These are phyloP conservation scores for Spizellomyces punctatus DNA, from an alignment of 192 early-diverging fungal species.

Conservation along the genomic window DNA sequence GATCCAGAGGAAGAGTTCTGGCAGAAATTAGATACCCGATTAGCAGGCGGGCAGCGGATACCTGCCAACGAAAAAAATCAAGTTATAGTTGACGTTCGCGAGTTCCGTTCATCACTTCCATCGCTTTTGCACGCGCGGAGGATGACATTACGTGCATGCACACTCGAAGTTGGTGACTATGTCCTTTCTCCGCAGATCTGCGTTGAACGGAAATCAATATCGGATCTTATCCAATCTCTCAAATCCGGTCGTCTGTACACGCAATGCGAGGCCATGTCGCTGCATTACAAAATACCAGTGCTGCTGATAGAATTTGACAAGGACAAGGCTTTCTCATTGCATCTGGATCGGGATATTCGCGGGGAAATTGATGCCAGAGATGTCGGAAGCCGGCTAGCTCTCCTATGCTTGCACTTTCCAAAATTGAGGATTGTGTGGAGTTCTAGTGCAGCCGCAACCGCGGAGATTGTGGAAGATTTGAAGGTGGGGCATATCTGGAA, in stretches of 20 bases:
- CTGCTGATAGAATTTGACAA: constrained; percentile 93
- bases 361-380: constrained; percentile 28
- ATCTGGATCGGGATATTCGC: not conserved
- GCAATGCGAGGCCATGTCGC: constrained; percentile 87
- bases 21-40: constrained; percentile 59
- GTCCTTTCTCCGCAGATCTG: constrained; percentile 82
- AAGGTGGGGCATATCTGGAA: constrained; percentile 53
- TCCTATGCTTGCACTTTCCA: constrained; percentile 83
- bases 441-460: constrained; percentile 79
- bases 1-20: constrained; percentile 56
- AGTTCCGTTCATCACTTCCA: constrained; percentile 91
- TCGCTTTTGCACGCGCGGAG: constrained; percentile 78
- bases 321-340: constrained; percentile 74
- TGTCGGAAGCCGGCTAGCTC: constrained; percentile 34
- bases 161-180: constrained; percentile 93
- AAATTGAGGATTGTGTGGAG: constrained; percentile 88
- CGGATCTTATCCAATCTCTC: constrained; percentile 85
- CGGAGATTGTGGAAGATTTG: constrained; percentile 87
- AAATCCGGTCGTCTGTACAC: constrained; percentile 84
- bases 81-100: constrained; percentile 89
- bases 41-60: constrained; percentile 61
- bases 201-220: constrained; percentile 90
- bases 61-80: constrained; percentile 24
- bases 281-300: constrained; percentile 76
- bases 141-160: constrained; percentile 77